These are phyloP conservation scores for Clavariopsis aquatica DNA, from an alignment of 495 filamentous ascomycete species.

Conservation along the genomic window DNA sequence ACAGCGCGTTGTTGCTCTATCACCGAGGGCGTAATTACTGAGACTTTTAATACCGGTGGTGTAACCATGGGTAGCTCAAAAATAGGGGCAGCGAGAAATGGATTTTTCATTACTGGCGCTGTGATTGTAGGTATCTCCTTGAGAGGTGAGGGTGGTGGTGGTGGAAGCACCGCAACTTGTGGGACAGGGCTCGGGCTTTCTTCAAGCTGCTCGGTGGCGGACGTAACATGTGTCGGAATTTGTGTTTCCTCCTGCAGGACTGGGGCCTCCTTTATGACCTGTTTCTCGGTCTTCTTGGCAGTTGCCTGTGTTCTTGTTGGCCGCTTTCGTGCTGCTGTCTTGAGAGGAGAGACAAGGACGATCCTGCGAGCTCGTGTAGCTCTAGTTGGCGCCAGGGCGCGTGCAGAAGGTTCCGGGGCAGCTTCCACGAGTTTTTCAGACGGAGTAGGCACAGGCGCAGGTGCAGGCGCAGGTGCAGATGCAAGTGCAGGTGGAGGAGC, in stretches of 20 bases:
- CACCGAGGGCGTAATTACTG: not conserved
- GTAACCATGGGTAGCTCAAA: not conserved
- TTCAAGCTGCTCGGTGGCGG: not conserved
- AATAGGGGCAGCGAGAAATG: not conserved
- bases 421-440: not conserved
- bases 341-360: slow-evolving; percentile 4
- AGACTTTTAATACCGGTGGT: too few species aligned
- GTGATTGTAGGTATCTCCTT: too few species aligned
- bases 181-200: not conserved
- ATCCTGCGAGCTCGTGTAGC: slow-evolving; percentile 1
- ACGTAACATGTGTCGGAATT: not conserved
- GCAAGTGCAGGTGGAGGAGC: not conserved
- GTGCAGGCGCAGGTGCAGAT: not conserved
- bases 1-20: not conserved
- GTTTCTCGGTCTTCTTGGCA: not conserved
- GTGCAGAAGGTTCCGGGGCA: not conserved
- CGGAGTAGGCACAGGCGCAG: not conserved
- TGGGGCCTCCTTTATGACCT: not conserved
- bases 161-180: not conserved
- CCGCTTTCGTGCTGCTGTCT: not conserved
- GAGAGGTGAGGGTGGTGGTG: too few species aligned
- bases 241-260: not conserved
- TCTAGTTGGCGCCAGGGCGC: not conserved
- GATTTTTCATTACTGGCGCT: not conserved
- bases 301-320: not conserved